Evolutionary conservation across 495 filamentous ascomycete species (phyloP), one percentile per base, ranked within the genome.

Genomic region (Immersiella caudata): DNA sequence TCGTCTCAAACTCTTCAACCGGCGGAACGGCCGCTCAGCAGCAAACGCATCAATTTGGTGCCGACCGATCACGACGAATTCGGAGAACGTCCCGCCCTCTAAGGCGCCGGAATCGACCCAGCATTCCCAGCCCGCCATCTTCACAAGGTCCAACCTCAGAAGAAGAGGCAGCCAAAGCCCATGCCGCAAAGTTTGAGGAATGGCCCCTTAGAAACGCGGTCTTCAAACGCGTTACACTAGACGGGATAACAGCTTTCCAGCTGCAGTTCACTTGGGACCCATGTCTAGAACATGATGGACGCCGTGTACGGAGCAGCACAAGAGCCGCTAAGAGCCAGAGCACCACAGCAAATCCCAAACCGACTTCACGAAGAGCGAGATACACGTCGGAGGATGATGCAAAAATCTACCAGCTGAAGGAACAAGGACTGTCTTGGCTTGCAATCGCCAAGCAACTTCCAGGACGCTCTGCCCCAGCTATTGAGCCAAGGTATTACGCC

Each of bases 141-240:
- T 36, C 33, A 36, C 33, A 12, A 50, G 27, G 56, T 2, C 26
- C 63, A 26, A 20, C 52, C 12, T 59, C n/a, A 52, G 63, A 65
- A 65, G 49, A 22, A 52, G 56, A 67, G 56, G 51, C 64, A 35
- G 64, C 58, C 46, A 52, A 35, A 66, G 16, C 54, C 54, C 64
- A 52, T 36, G 33, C 16, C 40, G 65, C 65, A 54, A 60, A 4
- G 26, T 67, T 67, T 20, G 65, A 67, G 2, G 65, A 67, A 67
- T 67, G 40, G 65, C 65, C 64, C 33, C 64, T 66, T 60, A 33
- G 51, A n/a, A 57, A 66, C 55, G 54, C 55, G 55, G 52, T 66
- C 54, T 36, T 66, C 35, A 59, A 66, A 54, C 54, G 64, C 54
- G 64, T 66, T 66, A 59, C 36, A 58, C 49, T 66, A 25, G 20